These are phyloP conservation scores for Metschnikowia similis DNA, from an alignment of 805 yeast species.

Conservation along the genomic window DNA sequence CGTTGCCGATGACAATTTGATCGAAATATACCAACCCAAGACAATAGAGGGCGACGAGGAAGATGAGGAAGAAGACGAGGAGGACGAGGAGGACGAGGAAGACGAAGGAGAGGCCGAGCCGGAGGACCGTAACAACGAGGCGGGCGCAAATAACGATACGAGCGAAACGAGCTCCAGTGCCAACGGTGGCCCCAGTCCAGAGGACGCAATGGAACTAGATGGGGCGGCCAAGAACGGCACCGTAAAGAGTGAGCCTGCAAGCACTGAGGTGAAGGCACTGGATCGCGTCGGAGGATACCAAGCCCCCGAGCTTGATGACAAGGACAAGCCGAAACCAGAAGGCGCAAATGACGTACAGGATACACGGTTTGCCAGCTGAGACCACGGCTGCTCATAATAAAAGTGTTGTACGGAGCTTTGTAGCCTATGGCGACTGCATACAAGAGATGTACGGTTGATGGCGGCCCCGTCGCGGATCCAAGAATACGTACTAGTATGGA, in stretches of 20 bases:
- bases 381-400: not conserved
- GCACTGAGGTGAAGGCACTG: not conserved
- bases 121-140: conserved; percentile 2
- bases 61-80: conserved; percentile 24
- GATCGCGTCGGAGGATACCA: not conserved
- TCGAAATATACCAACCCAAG: conserved; percentile 75
- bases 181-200: not conserved
- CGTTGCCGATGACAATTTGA: conserved; percentile 69
- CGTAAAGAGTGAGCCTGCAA: not conserved
- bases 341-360: conserved; percentile 1
- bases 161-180: not conserved
- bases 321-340: not conserved
- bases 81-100: conserved; percentile 9
- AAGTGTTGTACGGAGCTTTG: not conserved
- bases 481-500: not conserved
- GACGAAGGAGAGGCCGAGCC: conserved; percentile 7
- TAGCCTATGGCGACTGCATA: not conserved
- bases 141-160: not conserved
- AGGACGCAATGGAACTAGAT: conserved; percentile 1
- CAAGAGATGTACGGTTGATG: not conserved
- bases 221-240: not conserved
- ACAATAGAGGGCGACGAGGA: conserved; percentile 21
- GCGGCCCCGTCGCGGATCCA: not conserved
- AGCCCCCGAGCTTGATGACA: not conserved
- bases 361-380: not conserved